Base-by-base conservation (phyloP, 495 filamentous ascomycete genomes). In the Neurospora cerealis region DNA sequence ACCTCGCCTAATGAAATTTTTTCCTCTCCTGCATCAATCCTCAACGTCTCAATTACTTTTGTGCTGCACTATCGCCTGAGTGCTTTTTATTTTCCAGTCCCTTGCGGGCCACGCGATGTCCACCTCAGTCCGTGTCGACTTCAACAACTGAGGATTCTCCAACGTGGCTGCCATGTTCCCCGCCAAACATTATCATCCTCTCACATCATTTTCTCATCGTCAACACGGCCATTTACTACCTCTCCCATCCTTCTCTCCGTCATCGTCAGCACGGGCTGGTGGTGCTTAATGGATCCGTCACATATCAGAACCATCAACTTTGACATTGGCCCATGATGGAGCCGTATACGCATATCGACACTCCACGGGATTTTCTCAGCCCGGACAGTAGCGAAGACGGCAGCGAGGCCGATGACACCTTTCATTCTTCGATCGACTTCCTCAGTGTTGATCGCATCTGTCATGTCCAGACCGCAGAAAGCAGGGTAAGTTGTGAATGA, bases 381-480 rank as follows among this genome's bases (percentile, higher is more conserved):
- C 7, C 54, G 54, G 54, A 34, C 28, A 4, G 0, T 32, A 8
- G 24, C 54, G 24, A 32, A 17, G 54, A 66, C 54, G 28, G 13
- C 6, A 66, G 28, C 54, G 32, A 66, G 28, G 24, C 7, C 28
- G 11, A 34, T 9, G 32, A 17, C 24, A 2, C 48, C 48, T 24
- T 60, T 28, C 24, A 11, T 60, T 15, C 46, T 24, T 13, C 10
- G 4, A 24, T 24, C 2, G 54, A 72, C 32, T 36, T 24, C 21
- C 32, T 72, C 42, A 37, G 74, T 19, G 74, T 81, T 42, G 72
- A 74, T 34, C 71, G 62, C 5, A 74, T 71, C 11, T 78, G 78
- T 39, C 74, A 76, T 66, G 72, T 80, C n/a, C 81, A 82, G 41
- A 79, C 80, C 0, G 75, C 77, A 32, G 77, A 77, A 70, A 73